A percentile compares a stretch with the other conserved stretches of the same genome.
Evolutionary conservation across 805 yeast species (phyloP).

Genomic region (Yarrowia keelungensis): DNA sequence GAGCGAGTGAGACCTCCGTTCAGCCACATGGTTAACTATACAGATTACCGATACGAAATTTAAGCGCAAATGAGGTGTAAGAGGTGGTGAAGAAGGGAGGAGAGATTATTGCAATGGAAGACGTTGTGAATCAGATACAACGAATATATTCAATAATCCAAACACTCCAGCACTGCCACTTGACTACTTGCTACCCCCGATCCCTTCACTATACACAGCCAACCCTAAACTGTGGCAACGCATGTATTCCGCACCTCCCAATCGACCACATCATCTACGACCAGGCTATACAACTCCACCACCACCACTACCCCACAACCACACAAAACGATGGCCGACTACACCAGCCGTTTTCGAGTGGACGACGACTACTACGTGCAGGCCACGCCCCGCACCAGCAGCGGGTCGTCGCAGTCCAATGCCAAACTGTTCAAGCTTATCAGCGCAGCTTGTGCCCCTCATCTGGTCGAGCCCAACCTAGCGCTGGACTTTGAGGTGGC

Average conservation of each 20-base stretch:
- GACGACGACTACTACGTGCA: slow-evolving; percentile 36
- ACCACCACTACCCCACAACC: neutral
- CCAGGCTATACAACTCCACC: neutral
- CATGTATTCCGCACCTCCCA: slow-evolving; percentile 38
- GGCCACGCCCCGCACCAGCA: slow-evolving; percentile 11
- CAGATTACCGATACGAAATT: slow-evolving; percentile 5
- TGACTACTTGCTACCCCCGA: too few relatives aligned
- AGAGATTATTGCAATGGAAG: neutral
- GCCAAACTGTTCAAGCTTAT: slow-evolving; percentile 38
- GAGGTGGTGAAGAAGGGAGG: neutral
- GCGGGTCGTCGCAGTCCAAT: slow-evolving; percentile 33
- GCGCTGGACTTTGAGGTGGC: slow-evolving; percentile 90
- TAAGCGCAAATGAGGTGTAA: slow-evolving; percentile 2
- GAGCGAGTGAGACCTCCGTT: neutral
- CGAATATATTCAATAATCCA: too few relatives aligned
- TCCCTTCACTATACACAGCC: neutral
- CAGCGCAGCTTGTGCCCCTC: slow-evolving; percentile 79
- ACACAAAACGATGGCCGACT: slow-evolving; percentile 16
- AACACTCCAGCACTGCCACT: too few relatives aligned
- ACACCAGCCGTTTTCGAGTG: slow-evolving; percentile 37
- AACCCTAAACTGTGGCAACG: slow-evolving; percentile 39
- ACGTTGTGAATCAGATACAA: too few relatives aligned
- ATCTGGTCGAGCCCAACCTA: slow-evolving; percentile 83
- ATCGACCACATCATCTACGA: slow-evolving; percentile 23
- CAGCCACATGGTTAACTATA: slow-evolving; percentile 20